phyloP scores from a whole-genome alignment of 441 rosid genomes.

The Viola pubescens region DNA sequence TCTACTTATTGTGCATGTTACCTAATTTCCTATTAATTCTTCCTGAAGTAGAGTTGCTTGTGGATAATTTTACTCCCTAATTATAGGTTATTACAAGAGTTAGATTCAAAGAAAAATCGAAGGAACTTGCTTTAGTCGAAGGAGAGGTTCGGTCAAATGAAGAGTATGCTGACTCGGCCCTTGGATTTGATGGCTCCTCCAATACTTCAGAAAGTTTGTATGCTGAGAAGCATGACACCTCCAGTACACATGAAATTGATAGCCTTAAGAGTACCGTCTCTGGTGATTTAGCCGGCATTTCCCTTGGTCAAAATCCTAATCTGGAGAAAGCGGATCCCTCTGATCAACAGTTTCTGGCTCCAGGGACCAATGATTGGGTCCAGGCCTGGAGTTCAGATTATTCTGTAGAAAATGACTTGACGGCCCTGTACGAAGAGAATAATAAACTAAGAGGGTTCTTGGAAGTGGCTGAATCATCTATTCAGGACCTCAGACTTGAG shows the following conservation, averaged over 20 bases:
- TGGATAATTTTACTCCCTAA: slow-evolving; percentile 11
- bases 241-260: slow-evolving; percentile 69
- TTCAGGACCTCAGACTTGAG: slow-evolving; percentile 71
- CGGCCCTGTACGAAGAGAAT: slow-evolving; percentile 66
- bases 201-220: slow-evolving; percentile 75
- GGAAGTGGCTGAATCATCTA: slow-evolving; percentile 72
- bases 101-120: slow-evolving; percentile 54
- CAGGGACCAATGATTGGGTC: slow-evolving; percentile 52
- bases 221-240: slow-evolving; percentile 83
- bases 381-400: slow-evolving; percentile 73
- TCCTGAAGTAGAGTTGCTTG: slow-evolving; percentile 2
- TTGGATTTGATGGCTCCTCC: slow-evolving; percentile 87
- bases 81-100: slow-evolving; percentile 56
- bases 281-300: slow-evolving; percentile 63
- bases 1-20: background rate
- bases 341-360: slow-evolving; percentile 38
- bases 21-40: background rate
- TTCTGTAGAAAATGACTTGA: slow-evolving; percentile 57
- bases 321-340: slow-evolving; percentile 51
- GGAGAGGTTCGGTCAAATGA: slow-evolving; percentile 45
- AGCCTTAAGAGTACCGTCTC: slow-evolving; percentile 69
- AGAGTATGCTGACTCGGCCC: slow-evolving; percentile 52
- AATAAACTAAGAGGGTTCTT: slow-evolving; percentile 71
- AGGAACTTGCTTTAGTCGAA: slow-evolving; percentile 41
- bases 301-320: slow-evolving; percentile 49